phyloP scores from a whole-genome alignment of 805 yeast species.

The Yamadazyma ubonensis region DNA sequence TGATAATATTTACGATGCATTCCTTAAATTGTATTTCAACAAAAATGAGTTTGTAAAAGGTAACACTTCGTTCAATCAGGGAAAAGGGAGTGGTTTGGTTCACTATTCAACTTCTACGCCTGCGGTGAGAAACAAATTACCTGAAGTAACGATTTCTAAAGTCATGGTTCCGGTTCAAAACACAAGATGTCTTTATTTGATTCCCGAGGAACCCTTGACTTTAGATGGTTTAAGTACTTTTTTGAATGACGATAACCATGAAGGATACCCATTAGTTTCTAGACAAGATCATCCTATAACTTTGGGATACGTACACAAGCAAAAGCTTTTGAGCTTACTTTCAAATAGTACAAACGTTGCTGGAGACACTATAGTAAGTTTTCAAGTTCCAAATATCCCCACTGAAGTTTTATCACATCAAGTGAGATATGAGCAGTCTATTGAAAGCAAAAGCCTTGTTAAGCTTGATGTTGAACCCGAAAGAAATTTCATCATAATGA shows the following conservation, averaged over 20 bases:
- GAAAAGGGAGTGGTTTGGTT: constrained; percentile 41
- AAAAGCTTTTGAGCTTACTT: constrained; percentile 6
- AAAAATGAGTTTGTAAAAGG: background rate
- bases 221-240: constrained; percentile 19
- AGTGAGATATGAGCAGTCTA: constrained; percentile 21
- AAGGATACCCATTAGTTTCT: constrained; percentile 40
- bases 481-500: constrained; percentile 25
- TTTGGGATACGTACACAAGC: constrained; percentile 37
- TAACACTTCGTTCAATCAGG: constrained; percentile 21
- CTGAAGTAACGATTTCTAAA: constrained; percentile 26
- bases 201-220: constrained; percentile 26
- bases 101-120: constrained; percentile 31
- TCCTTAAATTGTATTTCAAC: constrained; percentile 34
- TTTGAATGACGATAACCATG: constrained; percentile 34
- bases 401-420: constrained; percentile 23
- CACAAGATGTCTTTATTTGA: constrained; percentile 29
- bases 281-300: constrained; percentile 24
- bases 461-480: constrained; percentile 21
- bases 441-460: constrained; percentile 4
- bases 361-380: constrained; percentile 17
- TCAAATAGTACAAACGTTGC: background rate
- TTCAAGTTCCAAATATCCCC: constrained; percentile 22
- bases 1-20: constrained; percentile 62
- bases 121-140: constrained; percentile 27
- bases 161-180: constrained; percentile 31